A percentile compares a stretch with the other conserved stretches of the same genome.
Conservation (phyloP, 768 basidiomycete genomes). For the Pleurotus salmoneostramineus region DNA sequence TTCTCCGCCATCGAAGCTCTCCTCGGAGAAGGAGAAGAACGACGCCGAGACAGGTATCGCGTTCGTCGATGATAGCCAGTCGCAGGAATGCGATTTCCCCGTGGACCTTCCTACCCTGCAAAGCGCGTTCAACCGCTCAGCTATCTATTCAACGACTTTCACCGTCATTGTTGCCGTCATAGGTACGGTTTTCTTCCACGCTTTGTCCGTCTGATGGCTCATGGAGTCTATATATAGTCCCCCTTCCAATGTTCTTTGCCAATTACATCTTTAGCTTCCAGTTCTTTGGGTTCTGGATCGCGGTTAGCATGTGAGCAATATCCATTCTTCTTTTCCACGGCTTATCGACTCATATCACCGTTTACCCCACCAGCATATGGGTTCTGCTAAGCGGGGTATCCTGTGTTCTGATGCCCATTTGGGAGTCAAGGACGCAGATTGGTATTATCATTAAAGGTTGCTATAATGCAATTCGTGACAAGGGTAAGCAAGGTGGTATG, state of each 20-base stretch:
- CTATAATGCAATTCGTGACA: neutral
- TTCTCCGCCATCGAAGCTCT: neutral
- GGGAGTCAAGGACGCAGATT: constrained; percentile 32
- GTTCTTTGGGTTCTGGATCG: constrained; percentile 34
- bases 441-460: constrained; percentile 14
- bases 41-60: neutral
- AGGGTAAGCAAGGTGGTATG: neutral
- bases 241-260: constrained; percentile 35
- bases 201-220: neutral
- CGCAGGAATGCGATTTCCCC: neutral
- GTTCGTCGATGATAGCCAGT: neutral
- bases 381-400: constrained; percentile 30
- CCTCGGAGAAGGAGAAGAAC: constrained; percentile 14
- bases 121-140: constrained; percentile 26
- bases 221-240: constrained; percentile 18
- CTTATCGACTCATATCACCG: neutral
- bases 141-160: constrained; percentile 26
- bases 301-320: constrained; percentile 27
- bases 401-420: constrained; percentile 30
- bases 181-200: constrained; percentile 15
- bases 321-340: neutral
- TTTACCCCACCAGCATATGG: constrained; percentile 23
- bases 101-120: constrained; percentile 17
- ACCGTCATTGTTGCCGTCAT: constrained; percentile 29
- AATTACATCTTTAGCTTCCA: constrained; percentile 28